These are phyloP conservation scores for Coccinonectria pachysandricola DNA, from an alignment of 2,329 filamentous ascomycete species.

Conservation along the genomic window DNA sequence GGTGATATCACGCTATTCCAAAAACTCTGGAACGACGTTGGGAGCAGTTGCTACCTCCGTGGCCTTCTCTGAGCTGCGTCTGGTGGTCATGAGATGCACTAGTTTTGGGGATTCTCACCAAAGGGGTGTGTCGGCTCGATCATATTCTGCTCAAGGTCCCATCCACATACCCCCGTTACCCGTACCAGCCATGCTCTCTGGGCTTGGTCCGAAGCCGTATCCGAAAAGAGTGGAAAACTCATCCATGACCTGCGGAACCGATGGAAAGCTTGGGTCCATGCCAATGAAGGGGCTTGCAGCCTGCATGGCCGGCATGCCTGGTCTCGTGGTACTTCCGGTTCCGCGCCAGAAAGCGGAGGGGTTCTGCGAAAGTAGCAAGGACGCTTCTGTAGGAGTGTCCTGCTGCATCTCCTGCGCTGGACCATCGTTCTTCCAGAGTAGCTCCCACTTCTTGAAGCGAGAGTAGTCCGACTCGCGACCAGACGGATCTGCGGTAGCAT, in stretches of 20 bases:
- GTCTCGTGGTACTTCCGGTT: constrained; percentile 12
- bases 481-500: constrained; percentile 30
- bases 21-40: too few relatives aligned
- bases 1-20: too few relatives aligned
- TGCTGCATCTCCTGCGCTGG: constrained; percentile 16
- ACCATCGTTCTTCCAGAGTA: constrained; percentile 33
- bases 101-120: too few relatives aligned
- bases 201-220: constrained; percentile 22
- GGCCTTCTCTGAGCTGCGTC: too few relatives aligned
- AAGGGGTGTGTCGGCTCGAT: too few relatives aligned
- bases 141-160: constrained; percentile 18
- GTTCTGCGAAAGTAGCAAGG: constrained; percentile 14
- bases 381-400: constrained; percentile 15
- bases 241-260: constrained; percentile 29
- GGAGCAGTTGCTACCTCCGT: too few relatives aligned
- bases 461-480: constrained; percentile 38
- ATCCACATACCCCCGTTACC: constrained; percentile 18
- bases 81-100: too few relatives aligned
- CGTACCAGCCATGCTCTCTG: constrained; percentile 17
- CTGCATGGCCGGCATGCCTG: constrained; percentile 16
- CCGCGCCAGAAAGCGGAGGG: constrained; percentile 14
- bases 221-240: constrained; percentile 26
- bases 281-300: constrained; percentile 26
- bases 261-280: constrained; percentile 26
- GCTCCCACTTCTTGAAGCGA: constrained; percentile 41